Conservation (phyloP, 306 rosid genomes). For the Styphnolobium japonicum region DNA sequence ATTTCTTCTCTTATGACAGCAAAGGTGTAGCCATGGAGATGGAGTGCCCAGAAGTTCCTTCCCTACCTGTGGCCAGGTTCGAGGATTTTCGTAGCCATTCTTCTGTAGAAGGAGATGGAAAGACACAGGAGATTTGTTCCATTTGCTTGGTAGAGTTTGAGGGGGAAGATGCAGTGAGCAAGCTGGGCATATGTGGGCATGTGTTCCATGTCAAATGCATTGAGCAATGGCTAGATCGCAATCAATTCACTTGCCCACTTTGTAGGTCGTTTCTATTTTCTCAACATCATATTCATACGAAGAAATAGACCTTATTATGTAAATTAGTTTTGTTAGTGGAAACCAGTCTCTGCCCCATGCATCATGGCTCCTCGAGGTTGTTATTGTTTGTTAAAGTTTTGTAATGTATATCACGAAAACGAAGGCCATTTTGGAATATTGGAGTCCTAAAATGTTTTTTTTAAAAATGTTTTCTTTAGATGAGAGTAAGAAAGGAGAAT, state of each 20-base stretch:
- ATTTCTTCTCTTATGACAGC: not conserved
- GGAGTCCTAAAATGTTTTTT: not conserved
- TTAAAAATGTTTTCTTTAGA: too few species aligned
- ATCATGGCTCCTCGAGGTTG: not conserved
- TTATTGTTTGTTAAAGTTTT: not conserved
- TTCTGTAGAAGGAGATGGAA: not conserved
- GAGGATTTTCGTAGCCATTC: slow-evolving; percentile 30
- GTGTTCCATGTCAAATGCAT: slow-evolving; percentile 70
- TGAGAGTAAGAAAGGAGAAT: not conserved
- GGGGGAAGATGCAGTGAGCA: slow-evolving; percentile 59
- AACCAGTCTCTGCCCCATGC: not conserved
- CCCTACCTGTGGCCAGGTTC: slow-evolving; percentile 42
- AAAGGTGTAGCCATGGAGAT: not conserved
- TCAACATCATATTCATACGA: not conserved
- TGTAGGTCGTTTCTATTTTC: slow-evolving; percentile 63
- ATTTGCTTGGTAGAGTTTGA: slow-evolving; percentile 75
- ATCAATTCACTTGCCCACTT: slow-evolving; percentile 78
- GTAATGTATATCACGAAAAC: not conserved
- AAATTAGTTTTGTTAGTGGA: not conserved
- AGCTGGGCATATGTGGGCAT: slow-evolving; percentile 53
- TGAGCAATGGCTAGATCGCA: slow-evolving; percentile 54
- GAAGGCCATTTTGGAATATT: not conserved
- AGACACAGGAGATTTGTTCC: slow-evolving; percentile 52
- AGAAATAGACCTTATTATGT: not conserved
- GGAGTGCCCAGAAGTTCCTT: not conserved